These are phyloP conservation scores for Podospora tetraspora DNA, from an alignment of 495 filamentous ascomycete genomes.

Conservation along the genomic window DNA sequence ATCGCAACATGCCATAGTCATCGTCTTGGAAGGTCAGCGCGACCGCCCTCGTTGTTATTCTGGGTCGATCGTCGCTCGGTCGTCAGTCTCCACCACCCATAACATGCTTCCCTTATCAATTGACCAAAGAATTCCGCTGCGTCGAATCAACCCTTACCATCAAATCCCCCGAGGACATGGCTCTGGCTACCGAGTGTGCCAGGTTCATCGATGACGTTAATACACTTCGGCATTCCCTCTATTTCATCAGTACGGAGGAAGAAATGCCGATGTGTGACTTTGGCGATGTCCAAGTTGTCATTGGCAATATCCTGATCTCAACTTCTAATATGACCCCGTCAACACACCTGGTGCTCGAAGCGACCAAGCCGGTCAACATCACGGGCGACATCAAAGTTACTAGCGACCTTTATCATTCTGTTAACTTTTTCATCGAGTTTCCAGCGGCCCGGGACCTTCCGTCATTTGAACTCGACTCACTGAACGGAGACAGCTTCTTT, in stretches of 20 bases:
- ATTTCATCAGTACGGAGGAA: neutral
- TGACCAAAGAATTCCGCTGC: neutral
- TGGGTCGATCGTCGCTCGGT: neutral
- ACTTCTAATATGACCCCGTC: neutral
- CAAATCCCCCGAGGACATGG: rapidly evolving
- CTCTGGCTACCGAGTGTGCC: neutral
- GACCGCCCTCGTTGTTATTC: neutral
- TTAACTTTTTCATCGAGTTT: too few species aligned
- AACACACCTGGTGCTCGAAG: neutral
- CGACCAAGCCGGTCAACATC: neutral
- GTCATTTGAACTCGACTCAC: too few species aligned
- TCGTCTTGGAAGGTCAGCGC: neutral
- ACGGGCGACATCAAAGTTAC: neutral
- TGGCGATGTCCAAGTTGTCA: neutral
- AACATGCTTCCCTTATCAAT: neutral
- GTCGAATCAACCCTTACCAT: neutral
- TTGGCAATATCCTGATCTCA: neutral
- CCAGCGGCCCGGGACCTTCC: too few species aligned
- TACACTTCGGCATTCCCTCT: neutral
- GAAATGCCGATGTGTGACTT: neutral
- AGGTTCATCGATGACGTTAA: neutral
- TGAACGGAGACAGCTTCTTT: too few species aligned
- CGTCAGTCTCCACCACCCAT: neutral
- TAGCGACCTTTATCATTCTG: neutral
- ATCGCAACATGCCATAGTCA: neutral